phyloP scores from a whole-genome alignment of 805 yeast genomes.

The Sugiyamaella americana region DNA sequence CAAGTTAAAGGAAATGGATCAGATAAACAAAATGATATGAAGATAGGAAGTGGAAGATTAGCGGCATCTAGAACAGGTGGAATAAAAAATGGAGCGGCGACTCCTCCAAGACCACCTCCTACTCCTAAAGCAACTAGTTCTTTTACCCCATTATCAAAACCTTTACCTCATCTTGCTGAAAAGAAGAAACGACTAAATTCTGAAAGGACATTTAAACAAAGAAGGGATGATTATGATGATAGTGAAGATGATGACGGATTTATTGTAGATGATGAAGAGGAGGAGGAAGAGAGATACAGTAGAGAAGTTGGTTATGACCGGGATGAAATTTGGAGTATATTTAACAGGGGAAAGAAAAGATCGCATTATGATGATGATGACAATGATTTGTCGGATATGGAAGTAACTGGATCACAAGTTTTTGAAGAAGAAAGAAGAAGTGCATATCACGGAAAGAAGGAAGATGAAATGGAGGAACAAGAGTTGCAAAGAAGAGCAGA shows the following conservation, averaged over 20 bases:
- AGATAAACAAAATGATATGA: neutral
- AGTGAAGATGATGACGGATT: slow-evolving; percentile 50
- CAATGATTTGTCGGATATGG: slow-evolving; percentile 62
- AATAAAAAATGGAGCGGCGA: neutral
- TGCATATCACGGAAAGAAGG: slow-evolving; percentile 59
- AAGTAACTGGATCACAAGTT: slow-evolving; percentile 87
- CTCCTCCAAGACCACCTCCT: neutral
- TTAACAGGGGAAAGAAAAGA: slow-evolving; percentile 58
- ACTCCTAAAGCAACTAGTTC: neutral
- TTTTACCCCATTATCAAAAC: neutral
- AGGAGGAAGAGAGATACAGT: slow-evolving; percentile 1
- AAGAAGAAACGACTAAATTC: no score
- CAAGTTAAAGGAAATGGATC: slow-evolving; percentile 31
- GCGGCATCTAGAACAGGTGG: no score
- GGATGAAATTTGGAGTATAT: slow-evolving; percentile 85
- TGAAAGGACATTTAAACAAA: neutral
- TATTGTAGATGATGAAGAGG: slow-evolving; percentile 40
- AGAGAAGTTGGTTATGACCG: slow-evolving; percentile 55
- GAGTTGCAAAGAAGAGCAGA: slow-evolving; percentile 19
- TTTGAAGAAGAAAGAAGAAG: slow-evolving; percentile 75
- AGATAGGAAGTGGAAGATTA: no score
- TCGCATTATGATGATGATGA: slow-evolving; percentile 41
- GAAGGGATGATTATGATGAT: slow-evolving; percentile 28
- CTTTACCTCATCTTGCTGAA: neutral
- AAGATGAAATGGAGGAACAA: slow-evolving; percentile 63